Conservation (phyloP, 2,329 filamentous ascomycete genomes). For the Fusarium liriodendri region DNA sequence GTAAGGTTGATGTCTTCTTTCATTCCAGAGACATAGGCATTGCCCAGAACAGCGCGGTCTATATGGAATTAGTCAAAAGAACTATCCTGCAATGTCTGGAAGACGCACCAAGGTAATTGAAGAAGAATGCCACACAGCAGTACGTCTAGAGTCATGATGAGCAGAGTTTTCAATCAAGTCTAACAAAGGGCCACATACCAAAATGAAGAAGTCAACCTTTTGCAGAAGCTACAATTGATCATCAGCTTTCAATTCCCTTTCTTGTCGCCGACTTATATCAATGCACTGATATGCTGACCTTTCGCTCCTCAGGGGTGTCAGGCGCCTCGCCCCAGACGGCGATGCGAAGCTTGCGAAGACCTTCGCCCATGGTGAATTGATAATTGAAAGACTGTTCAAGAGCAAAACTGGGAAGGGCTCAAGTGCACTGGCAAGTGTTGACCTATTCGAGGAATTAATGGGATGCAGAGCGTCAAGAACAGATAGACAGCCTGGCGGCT, state of each 20-base stretch:
- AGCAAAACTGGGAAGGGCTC: neutral
- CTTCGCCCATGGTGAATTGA: constrained; percentile 7
- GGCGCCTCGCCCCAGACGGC: constrained; percentile 31
- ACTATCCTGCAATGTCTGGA: no score
- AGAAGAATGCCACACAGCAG: neutral
- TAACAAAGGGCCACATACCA: neutral
- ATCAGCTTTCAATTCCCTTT: neutral
- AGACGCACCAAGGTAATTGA: neutral
- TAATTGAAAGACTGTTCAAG: neutral
- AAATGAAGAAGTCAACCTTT: constrained; percentile 13
- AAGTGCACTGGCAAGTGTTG: neutral
- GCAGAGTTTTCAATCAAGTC: neutral
- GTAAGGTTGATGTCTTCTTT: constrained; percentile 56
- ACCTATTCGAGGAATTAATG: neutral
- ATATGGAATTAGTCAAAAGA: neutral
- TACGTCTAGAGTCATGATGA: neutral
- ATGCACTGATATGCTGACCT: constrained; percentile 1
- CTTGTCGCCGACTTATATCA: neutral
- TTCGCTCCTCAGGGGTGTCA: constrained; percentile 21
- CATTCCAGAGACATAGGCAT: constrained; percentile 59
- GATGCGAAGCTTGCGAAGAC: constrained; percentile 20
- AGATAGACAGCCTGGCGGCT: neutral
- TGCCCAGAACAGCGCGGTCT: constrained; percentile 40
- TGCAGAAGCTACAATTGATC: neutral
- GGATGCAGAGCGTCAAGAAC: neutral